Percentiles rank a stretch among this genome's conserved stretches.
Evolutionary conservation across 305 asterid genomes (phyloP).

Genomic region (Galium porrigens): DNA sequence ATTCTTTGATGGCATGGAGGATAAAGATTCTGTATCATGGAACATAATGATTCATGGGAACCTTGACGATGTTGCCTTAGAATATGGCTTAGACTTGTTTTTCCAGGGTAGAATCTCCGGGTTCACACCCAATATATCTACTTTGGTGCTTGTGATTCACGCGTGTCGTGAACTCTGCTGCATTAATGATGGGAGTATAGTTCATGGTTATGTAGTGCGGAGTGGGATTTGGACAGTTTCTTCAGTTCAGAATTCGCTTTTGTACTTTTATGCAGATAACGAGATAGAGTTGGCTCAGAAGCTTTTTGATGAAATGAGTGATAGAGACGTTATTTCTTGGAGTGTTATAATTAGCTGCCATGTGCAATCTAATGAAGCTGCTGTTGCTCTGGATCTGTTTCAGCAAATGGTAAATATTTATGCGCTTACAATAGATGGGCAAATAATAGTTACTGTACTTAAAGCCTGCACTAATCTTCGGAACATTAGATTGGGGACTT

Average conservation of each 20-base stretch:
- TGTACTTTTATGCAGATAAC: constrained; percentile 42
- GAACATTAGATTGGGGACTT: constrained; percentile 37
- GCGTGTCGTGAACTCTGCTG: constrained; percentile 34
- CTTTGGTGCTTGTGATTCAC: constrained; percentile 53
- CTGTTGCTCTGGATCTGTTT: constrained; percentile 35
- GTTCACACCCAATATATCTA: constrained; percentile 64
- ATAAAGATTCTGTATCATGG: constrained; percentile 73
- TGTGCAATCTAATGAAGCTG: constrained; percentile 25
- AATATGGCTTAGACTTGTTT: constrained; percentile 22
- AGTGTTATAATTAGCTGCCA: constrained; percentile 58
- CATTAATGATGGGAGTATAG: constrained; percentile 28
- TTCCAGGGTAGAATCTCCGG: constrained; percentile 35
- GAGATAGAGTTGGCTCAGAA: constrained; percentile 40
- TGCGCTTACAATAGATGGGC: constrained; percentile 44
- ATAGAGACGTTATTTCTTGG: constrained; percentile 71
- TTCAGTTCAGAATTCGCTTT: constrained; percentile 64
- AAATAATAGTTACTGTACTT: constrained; percentile 47
- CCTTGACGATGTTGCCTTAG: constrained; percentile 31
- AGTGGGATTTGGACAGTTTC: constrained; percentile 39
- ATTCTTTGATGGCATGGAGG: constrained; percentile 35
- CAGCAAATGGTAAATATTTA: constrained; percentile 35
- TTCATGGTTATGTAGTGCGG: constrained; percentile 51
- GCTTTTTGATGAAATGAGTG: constrained; percentile 53
- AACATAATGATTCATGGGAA: constrained; percentile 55
- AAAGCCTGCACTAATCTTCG: constrained; percentile 50